phyloP scores from a whole-genome alignment of 306 rosid genomes.

The Sindora glabra region DNA sequence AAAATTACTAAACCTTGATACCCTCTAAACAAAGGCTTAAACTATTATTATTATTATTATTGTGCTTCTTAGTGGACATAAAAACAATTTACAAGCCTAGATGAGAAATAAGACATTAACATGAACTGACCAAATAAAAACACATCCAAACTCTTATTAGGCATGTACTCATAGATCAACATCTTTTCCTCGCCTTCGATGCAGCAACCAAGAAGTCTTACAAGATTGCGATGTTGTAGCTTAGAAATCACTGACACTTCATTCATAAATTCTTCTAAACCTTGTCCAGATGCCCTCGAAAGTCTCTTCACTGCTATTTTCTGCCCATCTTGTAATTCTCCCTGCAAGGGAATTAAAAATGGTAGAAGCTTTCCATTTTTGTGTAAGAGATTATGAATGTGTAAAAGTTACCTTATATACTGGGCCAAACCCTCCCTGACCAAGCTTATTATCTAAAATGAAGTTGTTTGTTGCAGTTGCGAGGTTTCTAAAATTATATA shows the following conservation, averaged over 20 bases:
- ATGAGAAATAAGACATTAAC: background rate
- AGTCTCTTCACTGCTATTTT: constrained; percentile 45
- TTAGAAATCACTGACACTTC: constrained; percentile 38
- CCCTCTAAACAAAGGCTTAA: too few relatives aligned
- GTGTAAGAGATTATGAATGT: background rate
- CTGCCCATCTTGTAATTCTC: constrained; percentile 27
- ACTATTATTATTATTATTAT: too few relatives aligned
- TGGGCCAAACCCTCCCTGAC: constrained; percentile 33
- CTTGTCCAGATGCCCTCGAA: constrained; percentile 34
- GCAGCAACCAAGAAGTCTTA: constrained; percentile 34
- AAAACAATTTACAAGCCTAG: too few relatives aligned
- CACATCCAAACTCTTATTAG: constrained; percentile 33
- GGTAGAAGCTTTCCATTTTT: background rate
- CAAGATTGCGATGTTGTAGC: constrained; percentile 50
- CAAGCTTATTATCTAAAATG: constrained; percentile 11
- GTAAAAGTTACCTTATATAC: constrained; percentile 24
- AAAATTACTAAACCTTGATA: too few relatives aligned
- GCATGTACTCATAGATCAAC: constrained; percentile 43
- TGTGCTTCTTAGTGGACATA: too few relatives aligned
- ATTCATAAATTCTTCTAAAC: constrained; percentile 38
- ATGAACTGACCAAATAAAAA: constrained; percentile 31
- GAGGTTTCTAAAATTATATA: constrained; percentile 22
- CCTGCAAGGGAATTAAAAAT: background rate
- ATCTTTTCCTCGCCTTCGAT: constrained; percentile 37
- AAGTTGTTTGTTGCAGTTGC: constrained; percentile 37